phyloP scores from a whole-genome alignment of 768 basidiomycete species.

The Fibroporia radiculosa region DNA sequence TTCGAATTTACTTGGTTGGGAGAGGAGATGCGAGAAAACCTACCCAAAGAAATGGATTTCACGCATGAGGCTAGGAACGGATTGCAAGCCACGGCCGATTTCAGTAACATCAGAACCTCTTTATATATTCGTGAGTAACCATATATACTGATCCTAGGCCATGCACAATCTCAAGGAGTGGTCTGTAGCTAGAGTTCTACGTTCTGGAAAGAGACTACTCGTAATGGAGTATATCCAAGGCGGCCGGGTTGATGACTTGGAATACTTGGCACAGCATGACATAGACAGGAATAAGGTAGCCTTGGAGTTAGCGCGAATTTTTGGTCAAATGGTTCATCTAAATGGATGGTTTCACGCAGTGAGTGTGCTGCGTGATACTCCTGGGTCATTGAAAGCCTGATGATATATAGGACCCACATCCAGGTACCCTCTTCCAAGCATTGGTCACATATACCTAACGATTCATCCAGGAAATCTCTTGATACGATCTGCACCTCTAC shows the following conservation, averaged over 20 bases:
- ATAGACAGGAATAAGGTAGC: slow-evolving; percentile 95
- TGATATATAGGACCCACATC: slow-evolving; percentile 69
- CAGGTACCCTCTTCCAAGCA: slow-evolving; percentile 27
- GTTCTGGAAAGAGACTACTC: slow-evolving; percentile 75
- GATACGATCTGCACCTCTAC: slow-evolving; percentile 63
- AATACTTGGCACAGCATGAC: slow-evolving; percentile 68
- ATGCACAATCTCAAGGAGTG: too few species aligned
- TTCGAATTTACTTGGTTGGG: slow-evolving; percentile 91
- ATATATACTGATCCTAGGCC: background rate
- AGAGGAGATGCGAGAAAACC: slow-evolving; percentile 90
- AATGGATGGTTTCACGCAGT: slow-evolving; percentile 89
- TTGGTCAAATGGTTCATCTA: slow-evolving; percentile 91
- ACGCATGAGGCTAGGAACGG: slow-evolving; percentile 85
- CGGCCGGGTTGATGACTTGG: slow-evolving; percentile 80
- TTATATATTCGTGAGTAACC: slow-evolving; percentile 61
- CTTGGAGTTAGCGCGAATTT: slow-evolving; percentile 83
- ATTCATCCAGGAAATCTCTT: slow-evolving; percentile 67
- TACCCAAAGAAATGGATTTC: slow-evolving; percentile 95
- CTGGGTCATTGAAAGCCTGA: background rate
- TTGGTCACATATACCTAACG: background rate
- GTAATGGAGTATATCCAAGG: slow-evolving; percentile 95
- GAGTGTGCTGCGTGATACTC: slow-evolving; percentile 20
- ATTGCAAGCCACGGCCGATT: slow-evolving; percentile 59
- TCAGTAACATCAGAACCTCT: slow-evolving; percentile 61
- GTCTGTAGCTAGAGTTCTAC: slow-evolving; percentile 49